Evolutionary conservation across 148 eudicot species (phyloP), one percentile per base, ranked within the genome.

Genomic region (Rhododendron kiyosumense): DNA sequence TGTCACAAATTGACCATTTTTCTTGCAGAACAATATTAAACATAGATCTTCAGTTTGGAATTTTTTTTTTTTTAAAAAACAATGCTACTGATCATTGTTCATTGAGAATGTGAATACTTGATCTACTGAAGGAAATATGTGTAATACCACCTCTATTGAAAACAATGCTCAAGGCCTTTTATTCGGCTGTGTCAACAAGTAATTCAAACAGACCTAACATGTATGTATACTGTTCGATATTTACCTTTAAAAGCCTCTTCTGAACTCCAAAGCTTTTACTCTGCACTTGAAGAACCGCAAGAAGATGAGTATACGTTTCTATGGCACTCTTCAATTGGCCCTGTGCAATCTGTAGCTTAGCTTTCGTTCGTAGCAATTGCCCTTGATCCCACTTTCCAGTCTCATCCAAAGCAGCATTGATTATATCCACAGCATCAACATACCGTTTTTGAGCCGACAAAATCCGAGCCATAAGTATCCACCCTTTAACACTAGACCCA

Each of bases 321-420:
- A 94, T 89, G 11, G 95, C 97, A 88, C 86, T 87, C 85, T 92
- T 93, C 24, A 89, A 82, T 49, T 92, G 88, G 74, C 93, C 94
- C 84, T 92, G 99, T 36, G 92, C 95, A 78, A 93, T 88, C 87
- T 94, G 92, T 36, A 96, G 92, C 81, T 93, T 96, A 80, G 99
- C 99, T 89, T 92, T 95, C 1, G 96, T 95, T 85, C 94, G 86
- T 85, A 95, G 84, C 87, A 96, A 81, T 76, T 93, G 97, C 85
- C 93, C 94, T 84, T 90, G 97, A 73, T 95, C 98, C 98, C 98
- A 96, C 87, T 90, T 91, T 76, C 93, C 97, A 22, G 95, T 94
- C 88, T 96, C 95, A 85, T 95, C 99, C 32, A 95, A 65, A 92
- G 95, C 99, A 51, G 90, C 96, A 91, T 92, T 90, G 34, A 96